These are phyloP conservation scores for Irpex rosettiformis DNA, from an alignment of 1,284 basidiomycete species.

Conservation along the genomic window DNA sequence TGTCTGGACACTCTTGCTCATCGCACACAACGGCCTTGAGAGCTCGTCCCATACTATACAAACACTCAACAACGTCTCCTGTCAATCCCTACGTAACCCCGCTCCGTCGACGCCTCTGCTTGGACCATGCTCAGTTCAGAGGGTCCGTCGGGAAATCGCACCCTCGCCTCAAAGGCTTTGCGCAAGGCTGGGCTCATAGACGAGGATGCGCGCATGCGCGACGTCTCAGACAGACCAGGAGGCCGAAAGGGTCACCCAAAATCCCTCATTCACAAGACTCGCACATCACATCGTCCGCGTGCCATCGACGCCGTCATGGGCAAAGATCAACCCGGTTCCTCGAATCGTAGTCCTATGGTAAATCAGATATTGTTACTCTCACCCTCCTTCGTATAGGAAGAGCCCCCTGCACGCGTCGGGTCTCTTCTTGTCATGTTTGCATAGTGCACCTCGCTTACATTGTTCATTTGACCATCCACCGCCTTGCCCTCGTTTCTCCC, in stretches of 20 bases:
- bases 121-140: conserved; percentile 43
- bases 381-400: conserved; percentile 22
- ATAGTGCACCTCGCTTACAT: conserved; percentile 40
- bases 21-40: not conserved
- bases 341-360: conserved; percentile 56
- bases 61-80: conserved; percentile 1
- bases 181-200: conserved; percentile 71
- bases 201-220: conserved; percentile 68
- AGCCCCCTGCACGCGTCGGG: conserved; percentile 22
- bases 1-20: conserved; percentile 1
- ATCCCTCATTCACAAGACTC: conserved; percentile 43
- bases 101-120: not conserved
- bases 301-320: conserved; percentile 47
- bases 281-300: conserved; percentile 56
- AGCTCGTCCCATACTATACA: not conserved
- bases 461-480: conserved; percentile 29
- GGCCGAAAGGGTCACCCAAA: conserved; percentile 63
- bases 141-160: conserved; percentile 45
- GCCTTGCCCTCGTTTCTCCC: conserved; percentile 25
- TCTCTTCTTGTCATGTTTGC: conserved; percentile 27
- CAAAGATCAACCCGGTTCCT: conserved; percentile 45
- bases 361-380: conserved; percentile 44
- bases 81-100: not conserved
- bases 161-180: conserved; percentile 55
- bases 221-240: conserved; percentile 60